These are phyloP conservation scores for Dujonia santamariae DNA, from an alignment of 1,139 yeast genomes.

Conservation along the genomic window DNA sequence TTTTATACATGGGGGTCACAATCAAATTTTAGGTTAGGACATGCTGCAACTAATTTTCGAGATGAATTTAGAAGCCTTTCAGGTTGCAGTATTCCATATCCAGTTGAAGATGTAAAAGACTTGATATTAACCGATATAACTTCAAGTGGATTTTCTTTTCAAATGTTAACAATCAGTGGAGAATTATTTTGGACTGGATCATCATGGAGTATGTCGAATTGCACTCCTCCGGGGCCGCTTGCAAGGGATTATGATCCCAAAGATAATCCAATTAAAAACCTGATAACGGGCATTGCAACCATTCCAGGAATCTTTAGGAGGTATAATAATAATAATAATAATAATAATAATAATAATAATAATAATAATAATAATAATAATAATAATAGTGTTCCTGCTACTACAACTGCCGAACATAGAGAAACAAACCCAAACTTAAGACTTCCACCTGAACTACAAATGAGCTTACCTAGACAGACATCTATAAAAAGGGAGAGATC, in stretches of 20 bases:
- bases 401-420: not conserved
- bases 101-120: not conserved
- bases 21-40: slow-evolving; percentile 57
- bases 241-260: slow-evolving; percentile 8
- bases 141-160: slow-evolving; percentile 70
- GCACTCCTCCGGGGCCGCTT: slow-evolving; percentile 21
- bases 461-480: not conserved
- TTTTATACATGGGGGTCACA: slow-evolving; percentile 66
- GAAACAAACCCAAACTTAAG: slow-evolving; percentile 18
- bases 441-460: slow-evolving; percentile 19
- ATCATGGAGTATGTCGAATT: slow-evolving; percentile 32
- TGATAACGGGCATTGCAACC: not conserved
- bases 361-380: slow-evolving; percentile 14
- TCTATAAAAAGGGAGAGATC: too few species aligned
- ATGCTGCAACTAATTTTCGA: slow-evolving; percentile 21
- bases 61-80: slow-evolving; percentile 39
- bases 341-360: not conserved
- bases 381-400: slow-evolving; percentile 6
- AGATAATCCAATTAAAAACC: slow-evolving; percentile 3
- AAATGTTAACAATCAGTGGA: slow-evolving; percentile 54
- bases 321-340: not conserved
- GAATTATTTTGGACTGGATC: slow-evolving; percentile 52
- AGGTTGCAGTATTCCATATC: slow-evolving; percentile 23
- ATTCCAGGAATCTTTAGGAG: slow-evolving; percentile 1
- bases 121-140: slow-evolving; percentile 53